Conservation (phyloP, 106 monocot genomes). For the Chionographis japonica region DNA sequence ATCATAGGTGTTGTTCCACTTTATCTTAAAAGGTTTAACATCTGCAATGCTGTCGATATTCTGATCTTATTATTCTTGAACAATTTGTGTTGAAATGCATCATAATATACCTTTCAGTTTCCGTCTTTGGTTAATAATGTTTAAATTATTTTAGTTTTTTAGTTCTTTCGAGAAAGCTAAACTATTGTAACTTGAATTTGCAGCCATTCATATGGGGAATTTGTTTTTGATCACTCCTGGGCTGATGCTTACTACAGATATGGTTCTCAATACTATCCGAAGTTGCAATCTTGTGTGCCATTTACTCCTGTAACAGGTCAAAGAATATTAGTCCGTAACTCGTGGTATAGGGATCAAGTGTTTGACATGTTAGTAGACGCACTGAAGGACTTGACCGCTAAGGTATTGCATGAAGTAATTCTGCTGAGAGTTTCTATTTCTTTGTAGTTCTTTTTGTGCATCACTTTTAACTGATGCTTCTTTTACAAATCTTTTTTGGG, state of each 20-base stretch:
- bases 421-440: not conserved
- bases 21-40: conserved; percentile 95
- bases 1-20: conserved; percentile 94
- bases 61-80: not conserved
- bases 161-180: not conserved
- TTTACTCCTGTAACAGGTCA: conserved; percentile 96
- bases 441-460: not conserved
- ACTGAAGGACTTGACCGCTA: conserved; percentile 70
- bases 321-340: conserved; percentile 83
- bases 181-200: conserved; percentile 16
- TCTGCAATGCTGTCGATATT: conserved; percentile 4
- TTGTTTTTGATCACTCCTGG: conserved; percentile 98
- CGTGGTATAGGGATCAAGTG: conserved; percentile 71
- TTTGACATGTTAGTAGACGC: conserved; percentile 63
- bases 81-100: not conserved
- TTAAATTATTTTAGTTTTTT: not conserved
- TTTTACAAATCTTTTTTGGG: no score
- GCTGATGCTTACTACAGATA: conserved; percentile 95
- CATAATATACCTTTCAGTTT: no score
- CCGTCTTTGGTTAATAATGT: no score
- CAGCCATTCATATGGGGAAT: conserved; percentile 98
- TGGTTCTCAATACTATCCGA: conserved; percentile 86
- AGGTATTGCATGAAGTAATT: conserved; percentile 42
- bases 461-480: no score
- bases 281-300: conserved; percentile 92